Percentiles rank a stretch among this genome's conserved stretches.
These are phyloP conservation scores for Zoysia japonica DNA, from an alignment of 176 grass and related monocot genomes.

Conservation along the genomic window DNA sequence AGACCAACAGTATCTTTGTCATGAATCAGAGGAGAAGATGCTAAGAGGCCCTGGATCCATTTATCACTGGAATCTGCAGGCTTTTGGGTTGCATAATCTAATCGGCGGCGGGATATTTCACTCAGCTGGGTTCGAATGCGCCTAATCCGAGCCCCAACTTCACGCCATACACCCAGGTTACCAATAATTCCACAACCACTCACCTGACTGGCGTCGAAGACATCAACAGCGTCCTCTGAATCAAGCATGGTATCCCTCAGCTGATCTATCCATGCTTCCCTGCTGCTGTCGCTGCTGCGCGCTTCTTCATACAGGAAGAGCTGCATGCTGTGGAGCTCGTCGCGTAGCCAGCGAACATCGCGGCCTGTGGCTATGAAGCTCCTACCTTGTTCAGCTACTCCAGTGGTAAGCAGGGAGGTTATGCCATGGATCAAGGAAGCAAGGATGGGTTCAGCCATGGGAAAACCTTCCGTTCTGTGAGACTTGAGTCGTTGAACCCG, in stretches of 20 bases:
- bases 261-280: conserved; percentile 40
- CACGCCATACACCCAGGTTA: neutral
- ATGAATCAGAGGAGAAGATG: conserved; percentile 39
- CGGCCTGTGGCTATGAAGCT: neutral
- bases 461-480: neutral
- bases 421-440: conserved; percentile 36
- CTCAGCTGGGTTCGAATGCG: conserved; percentile 28
- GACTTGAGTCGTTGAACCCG: neutral
- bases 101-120: conserved; percentile 23
- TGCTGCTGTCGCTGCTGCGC: neutral
- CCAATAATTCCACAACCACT: neutral
- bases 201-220: conserved; percentile 32
- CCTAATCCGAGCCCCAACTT: conserved; percentile 24
- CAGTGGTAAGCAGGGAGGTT: conserved; percentile 20
- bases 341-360: conserved; percentile 35
- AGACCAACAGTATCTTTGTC: conserved; percentile 39
- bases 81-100: conserved; percentile 7
- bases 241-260: conserved; percentile 29
- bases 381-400: conserved; percentile 5
- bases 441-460: conserved; percentile 41
- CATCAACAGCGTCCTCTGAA: conserved; percentile 14
- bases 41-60: conserved; percentile 18
- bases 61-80: conserved; percentile 4
- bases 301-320: conserved; percentile 34
- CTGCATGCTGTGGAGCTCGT: conserved; percentile 39